Evolutionary conservation across 2,329 filamentous ascomycete species (phyloP).

Genomic region (Fusarium haematococcum): DNA sequence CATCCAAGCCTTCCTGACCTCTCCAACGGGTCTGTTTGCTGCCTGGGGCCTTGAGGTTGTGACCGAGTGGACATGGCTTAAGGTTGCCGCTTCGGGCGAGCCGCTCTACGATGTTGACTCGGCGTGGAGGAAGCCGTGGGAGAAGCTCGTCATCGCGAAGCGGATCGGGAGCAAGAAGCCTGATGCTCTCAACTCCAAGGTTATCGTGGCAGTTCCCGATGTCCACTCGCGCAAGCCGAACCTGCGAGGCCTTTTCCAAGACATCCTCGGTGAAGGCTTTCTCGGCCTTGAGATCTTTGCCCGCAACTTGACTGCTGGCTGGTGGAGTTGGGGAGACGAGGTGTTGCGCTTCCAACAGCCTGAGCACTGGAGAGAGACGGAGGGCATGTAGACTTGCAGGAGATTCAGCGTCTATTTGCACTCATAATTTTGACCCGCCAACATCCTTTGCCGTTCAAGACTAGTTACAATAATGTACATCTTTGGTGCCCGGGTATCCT

Average conservation of each 20-base stretch:
- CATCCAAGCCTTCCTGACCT: conserved; percentile 65
- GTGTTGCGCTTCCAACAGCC: conserved; percentile 75
- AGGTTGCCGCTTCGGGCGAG: conserved; percentile 74
- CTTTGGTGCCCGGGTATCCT: conserved; percentile 44
- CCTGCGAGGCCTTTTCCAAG: conserved; percentile 69
- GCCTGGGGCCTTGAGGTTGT: conserved; percentile 74
- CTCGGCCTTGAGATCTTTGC: conserved; percentile 81
- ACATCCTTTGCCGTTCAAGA: conserved; percentile 35
- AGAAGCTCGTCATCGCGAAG: conserved; percentile 74
- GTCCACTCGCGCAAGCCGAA: conserved; percentile 84
- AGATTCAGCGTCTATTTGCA: conserved; percentile 41
- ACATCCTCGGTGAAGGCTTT: conserved; percentile 64
- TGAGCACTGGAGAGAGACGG: conserved; percentile 58
- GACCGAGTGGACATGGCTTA: conserved; percentile 84
- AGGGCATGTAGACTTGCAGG: conserved; percentile 14
- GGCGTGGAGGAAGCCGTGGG: conserved; percentile 80
- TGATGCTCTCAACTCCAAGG: conserved; percentile 54
- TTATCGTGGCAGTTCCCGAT: conserved; percentile 78
- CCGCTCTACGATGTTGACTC: conserved; percentile 72
- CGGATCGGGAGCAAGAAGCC: conserved; percentile 48
- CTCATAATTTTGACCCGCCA: conserved; percentile 38
- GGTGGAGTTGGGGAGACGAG: conserved; percentile 85
- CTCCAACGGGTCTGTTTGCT: conserved; percentile 68
- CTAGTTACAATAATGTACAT: conserved; percentile 51
- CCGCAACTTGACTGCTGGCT: conserved; percentile 77